Percentiles rank a stretch among this genome's conserved stretches.
Evolutionary conservation across 805 yeast genomes (phyloP).

Genomic region (Candida coquimbonensis): DNA sequence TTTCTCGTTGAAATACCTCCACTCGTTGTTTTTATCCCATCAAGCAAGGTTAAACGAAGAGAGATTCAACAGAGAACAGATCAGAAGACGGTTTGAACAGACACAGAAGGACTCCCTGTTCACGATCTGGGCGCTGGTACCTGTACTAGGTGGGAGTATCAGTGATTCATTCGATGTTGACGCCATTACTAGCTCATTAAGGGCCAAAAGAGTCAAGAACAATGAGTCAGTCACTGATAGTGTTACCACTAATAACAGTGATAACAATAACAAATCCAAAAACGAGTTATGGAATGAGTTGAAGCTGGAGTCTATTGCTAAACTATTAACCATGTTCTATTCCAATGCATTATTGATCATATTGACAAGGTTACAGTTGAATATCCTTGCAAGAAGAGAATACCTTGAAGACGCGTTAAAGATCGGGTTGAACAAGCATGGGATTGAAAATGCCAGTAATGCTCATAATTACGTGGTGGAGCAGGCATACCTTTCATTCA

Average conservation of each 20-base stretch:
- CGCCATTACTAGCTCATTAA: conserved; percentile 59
- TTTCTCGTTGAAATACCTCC: conserved; percentile 35
- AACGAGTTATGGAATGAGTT: conserved; percentile 79
- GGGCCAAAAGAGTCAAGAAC: conserved; percentile 43
- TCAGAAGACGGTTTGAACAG: conserved; percentile 78
- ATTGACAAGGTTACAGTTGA: conserved; percentile 78
- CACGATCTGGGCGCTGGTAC: conserved; percentile 76
- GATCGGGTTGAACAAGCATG: conserved; percentile 47
- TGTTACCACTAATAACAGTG: background rate
- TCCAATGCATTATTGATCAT: conserved; percentile 63
- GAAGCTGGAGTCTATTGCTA: conserved; percentile 64
- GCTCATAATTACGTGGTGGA: conserved; percentile 45
- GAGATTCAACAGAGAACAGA: conserved; percentile 56
- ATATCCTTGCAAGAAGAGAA: conserved; percentile 79
- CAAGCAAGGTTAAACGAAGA: conserved; percentile 50
- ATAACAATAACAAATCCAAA: conserved; percentile 33
- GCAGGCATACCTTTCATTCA: conserved; percentile 76
- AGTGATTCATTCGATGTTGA: conserved; percentile 63
- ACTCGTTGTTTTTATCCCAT: conserved; percentile 38
- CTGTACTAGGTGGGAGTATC: conserved; percentile 64
- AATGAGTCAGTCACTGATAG: conserved; percentile 5
- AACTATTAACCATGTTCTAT: conserved; percentile 67
- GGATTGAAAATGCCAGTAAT: conserved; percentile 15
- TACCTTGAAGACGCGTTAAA: conserved; percentile 74
- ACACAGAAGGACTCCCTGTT: conserved; percentile 86